Evolutionary conservation across 805 yeast species (phyloP), one percentile per base, ranked within the genome.

Genomic region (Metschnikowia arizonensis): DNA sequence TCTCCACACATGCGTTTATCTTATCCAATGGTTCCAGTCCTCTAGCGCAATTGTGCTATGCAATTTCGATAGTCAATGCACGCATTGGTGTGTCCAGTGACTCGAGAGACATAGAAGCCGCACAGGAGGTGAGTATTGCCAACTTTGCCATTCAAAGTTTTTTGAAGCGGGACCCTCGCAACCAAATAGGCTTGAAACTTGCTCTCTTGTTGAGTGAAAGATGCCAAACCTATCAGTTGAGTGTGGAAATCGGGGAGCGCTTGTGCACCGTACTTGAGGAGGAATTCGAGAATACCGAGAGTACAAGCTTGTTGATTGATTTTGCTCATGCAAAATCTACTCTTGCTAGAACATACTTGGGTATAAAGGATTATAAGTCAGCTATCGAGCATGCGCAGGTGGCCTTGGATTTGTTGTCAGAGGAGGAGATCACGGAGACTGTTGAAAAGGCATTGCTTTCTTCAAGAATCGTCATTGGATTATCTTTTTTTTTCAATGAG

Each of bases 1-100:
- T 86, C 40, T 82, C 82, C 56, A 83, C 86, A 1, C 97, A 93
- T 63, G 86, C 96, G 0, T 85, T 77, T 54, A 75, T 81, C 10
- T 66, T 91, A 40, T 81, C 97, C 1, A 83, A 83, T 57, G 96
- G 96, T 1, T 70, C 75, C 34, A 78, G 83, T 34, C 79, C 84
- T 19, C 63, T 81, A 32, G 82, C 93, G 0, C 88, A 85, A 61
- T 59, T 88, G 37, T 69, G 88, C 23, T 87, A 84, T 62, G 95
- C 91, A 0, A 63, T 76, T 38, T 76, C 78, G 38, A 69, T 84
- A 44, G 62, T 82, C 35, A 59, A 69, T 55, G 72, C 74, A 50
- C 62, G 78, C 40, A 50, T 63, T 5, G 68, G 74, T 26, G 70
- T 73, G 3, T 55, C 63, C 4, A 60, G 70, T 60, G 76, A 78